Conservation (phyloP, 306 rosid genomes). For the Cucumis sativus region Cucumber_9930_V3 NC_026660.2:28605001-28605500, state of each 20-base stretch:
- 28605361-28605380: background rate
- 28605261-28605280: background rate
- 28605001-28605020: background rate
- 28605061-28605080: slow-evolving; percentile 2
- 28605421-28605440: background rate
- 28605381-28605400: background rate
- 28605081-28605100: background rate
- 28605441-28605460: background rate
- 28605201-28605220: background rate
- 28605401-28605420: background rate
- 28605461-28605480: background rate
- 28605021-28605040: background rate
- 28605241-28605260: background rate
- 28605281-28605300: background rate
- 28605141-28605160: background rate
- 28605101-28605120: background rate
- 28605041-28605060: background rate
- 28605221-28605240: slow-evolving; percentile 5
- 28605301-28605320: background rate
- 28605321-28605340: background rate
- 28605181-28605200: background rate
- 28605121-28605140: background rate
- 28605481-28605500: background rate
- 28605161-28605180: slow-evolving; percentile 1
- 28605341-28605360: background rate